Base-by-base conservation (phyloP, 139 green algal species). In the Tetradesmus lagerheimii region DNA sequence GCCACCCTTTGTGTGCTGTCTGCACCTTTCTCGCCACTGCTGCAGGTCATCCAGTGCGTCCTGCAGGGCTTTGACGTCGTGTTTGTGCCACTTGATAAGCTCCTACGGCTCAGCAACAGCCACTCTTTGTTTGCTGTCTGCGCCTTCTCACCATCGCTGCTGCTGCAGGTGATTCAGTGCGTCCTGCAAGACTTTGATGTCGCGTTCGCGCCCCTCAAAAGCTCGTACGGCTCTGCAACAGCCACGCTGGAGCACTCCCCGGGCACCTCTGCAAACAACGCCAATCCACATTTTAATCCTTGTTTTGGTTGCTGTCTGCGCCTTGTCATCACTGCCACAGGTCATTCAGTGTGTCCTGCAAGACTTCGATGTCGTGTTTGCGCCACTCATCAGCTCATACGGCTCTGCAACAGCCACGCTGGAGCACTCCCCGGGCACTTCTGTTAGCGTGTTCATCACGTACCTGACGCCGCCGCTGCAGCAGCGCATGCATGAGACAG, bases 291-390 rank as follows among this genome's bases (percentile, higher is more conserved):
- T n/a, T n/a, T n/a, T n/a, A n/a, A n/a, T n/a, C n/a, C n/a, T n/a
- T n/a, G n/a, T n/a, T n/a, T n/a, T 29, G 18, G 23, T 4, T 75
- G 4, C 45, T 71, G 37, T 45, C 74, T 35, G 25, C 74, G 43
- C 43, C 27, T 43, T 25, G 74, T 20, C 74, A 20, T 41, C 0
- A 16, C n/a, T 31, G 50, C 39, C 11, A 39, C 62, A 88, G 83
- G 83, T 88, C 18, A 80, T 96, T 29, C 90, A 93, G 67, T 79
- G 81, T 62, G 86, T 94, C 4, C 92, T 97, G 16, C 35, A 85
- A 0, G 93, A 93, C 75, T 96, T 96, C 81, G 95, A 97, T 83
- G 94, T 97, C 1, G 93, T 94, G 31, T 96, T 94, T 88, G 90
- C 95, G 2, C 94, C 95, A 16, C 80, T 94, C 83, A 90, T 97